Evolutionary conservation across 768 basidiomycete species (phyloP), one percentile per base, ranked within the genome.

Genomic region (Leucocoprinus birnbaumii): DNA sequence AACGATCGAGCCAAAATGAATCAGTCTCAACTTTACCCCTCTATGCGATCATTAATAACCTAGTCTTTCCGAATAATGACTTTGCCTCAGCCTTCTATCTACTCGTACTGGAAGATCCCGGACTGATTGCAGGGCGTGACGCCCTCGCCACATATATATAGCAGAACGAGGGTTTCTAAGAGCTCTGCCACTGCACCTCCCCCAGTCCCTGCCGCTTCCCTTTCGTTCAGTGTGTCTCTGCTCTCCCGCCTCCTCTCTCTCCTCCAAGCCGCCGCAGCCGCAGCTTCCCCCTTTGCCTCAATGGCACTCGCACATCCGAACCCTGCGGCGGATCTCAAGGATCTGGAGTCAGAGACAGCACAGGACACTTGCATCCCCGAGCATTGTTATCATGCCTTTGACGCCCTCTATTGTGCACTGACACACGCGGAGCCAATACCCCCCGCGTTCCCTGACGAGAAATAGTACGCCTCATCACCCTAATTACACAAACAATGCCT

Each of bases 301-400:
- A 86, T 85, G 83, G 80, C 82, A 62, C 78, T 82, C 68, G 62
- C 80, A 63, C 82, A 80, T 42, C 73, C 78, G 46, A 69, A 80
- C 68, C 79, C 79, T 59, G 68, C 71, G 62, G 69, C 73, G 61
- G 72, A 71, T 58, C 64, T 63, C 60, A 65, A 71, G 62, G 77
- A 49, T 22, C 37, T 43, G 13, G 52, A 38, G 35, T 24, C 53
- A 19, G 53, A 48, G 59, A 63, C 68, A 64, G 74, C 73, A 55
- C 65, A 67, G 61, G 64, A 74, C 57, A 72, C 75, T 61, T 93
- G 91, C 75, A 78, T 71, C 16, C 80, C 78, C 31, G 85, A 89
- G 61, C 91, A 94, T 66, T 89, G 87, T 65, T 91, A 84, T 66
- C 79, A 88, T 67, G 88, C 88, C 43, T 94, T 91, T 66, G 91